phyloP scores from a whole-genome alignment of 805 yeast genomes.

The Diddensiella santjacobensis region DNA sequence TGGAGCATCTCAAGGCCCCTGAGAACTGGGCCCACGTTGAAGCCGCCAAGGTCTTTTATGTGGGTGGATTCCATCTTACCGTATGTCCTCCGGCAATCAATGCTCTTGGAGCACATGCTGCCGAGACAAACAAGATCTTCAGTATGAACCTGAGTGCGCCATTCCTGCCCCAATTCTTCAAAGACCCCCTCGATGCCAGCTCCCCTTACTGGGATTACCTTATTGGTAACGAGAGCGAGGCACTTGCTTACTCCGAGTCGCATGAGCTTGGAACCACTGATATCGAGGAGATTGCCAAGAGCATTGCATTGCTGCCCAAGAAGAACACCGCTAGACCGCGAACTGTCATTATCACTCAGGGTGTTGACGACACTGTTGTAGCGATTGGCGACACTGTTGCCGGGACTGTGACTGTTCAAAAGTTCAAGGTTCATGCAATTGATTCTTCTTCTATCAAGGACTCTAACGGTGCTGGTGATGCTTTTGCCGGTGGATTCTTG shows the following conservation, averaged over 20 bases:
- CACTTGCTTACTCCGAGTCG: constrained; percentile 87
- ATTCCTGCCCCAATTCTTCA: constrained; percentile 92
- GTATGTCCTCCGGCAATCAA: constrained; percentile 94
- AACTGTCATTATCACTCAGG: constrained; percentile 93
- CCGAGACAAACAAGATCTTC: constrained; percentile 71
- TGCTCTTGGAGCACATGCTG: constrained; percentile 88
- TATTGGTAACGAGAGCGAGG: constrained; percentile 96
- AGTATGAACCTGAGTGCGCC: constrained; percentile 93
- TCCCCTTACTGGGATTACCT: constrained; percentile 86
- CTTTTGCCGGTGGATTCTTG: constrained; percentile 93
- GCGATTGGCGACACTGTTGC: constrained; percentile 51
- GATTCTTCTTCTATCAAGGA: constrained; percentile 68
- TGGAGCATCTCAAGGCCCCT: constrained; percentile 79
- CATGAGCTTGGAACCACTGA: constrained; percentile 63
- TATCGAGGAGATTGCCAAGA: constrained; percentile 73
- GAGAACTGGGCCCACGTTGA: constrained; percentile 88
- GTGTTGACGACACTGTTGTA: constrained; percentile 83
- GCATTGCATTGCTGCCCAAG: constrained; percentile 76
- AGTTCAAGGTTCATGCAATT: constrained; percentile 69
- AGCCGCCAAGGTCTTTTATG: constrained; percentile 76
- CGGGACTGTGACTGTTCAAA: constrained; percentile 44
- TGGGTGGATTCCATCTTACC: constrained; percentile 99
- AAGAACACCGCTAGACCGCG: constrained; percentile 64
- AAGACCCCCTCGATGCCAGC: constrained; percentile 75
- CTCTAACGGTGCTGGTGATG: constrained; percentile 99